Conservation (phyloP, 352 stramenopile species). For the Globisporangium cystogenes region DNA sequence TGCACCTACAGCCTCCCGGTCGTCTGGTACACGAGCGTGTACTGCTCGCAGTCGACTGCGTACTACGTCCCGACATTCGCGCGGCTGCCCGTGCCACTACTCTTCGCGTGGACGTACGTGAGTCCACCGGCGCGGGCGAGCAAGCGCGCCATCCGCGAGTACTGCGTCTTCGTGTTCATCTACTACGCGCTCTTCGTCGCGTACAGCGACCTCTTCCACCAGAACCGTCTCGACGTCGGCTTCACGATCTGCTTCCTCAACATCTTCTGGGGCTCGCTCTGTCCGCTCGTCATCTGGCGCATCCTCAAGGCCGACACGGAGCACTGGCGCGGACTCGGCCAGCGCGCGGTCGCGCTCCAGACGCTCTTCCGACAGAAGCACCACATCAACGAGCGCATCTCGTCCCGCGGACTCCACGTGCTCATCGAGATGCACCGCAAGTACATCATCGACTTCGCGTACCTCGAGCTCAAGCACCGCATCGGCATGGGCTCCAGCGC, state of each 20-base stretch:
- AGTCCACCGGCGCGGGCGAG: slow-evolving; percentile 37
- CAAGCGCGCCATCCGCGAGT: slow-evolving; percentile 44
- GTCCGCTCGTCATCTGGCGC: slow-evolving; percentile 39
- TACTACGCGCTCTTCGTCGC: slow-evolving; percentile 34
- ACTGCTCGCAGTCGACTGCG: slow-evolving; percentile 3
- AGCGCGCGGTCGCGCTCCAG: slow-evolving; percentile 10
- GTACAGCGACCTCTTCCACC: slow-evolving; percentile 35
- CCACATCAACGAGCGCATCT: slow-evolving; percentile 21
- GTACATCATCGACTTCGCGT: slow-evolving; percentile 65
- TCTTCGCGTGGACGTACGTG: slow-evolving; percentile 44
- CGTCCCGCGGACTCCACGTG: slow-evolving; percentile 36
- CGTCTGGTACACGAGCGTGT: slow-evolving; percentile 24
- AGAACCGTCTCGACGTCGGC: slow-evolving; percentile 14
- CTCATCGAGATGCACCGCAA: slow-evolving; percentile 69
- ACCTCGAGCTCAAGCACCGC: slow-evolving; percentile 38
- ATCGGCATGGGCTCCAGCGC: slow-evolving; percentile 47
- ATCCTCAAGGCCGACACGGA: slow-evolving; percentile 43
- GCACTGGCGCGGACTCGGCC: slow-evolving; percentile 40
- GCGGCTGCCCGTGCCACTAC: slow-evolving; percentile 27
- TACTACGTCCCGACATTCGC: slow-evolving; percentile 37
- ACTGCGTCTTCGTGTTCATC: slow-evolving; percentile 39
- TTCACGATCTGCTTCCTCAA: slow-evolving; percentile 31
- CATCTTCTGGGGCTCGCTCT: slow-evolving; percentile 45
- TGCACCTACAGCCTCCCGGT: slow-evolving; percentile 56
- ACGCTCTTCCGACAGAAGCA: neutral